phyloP scores from a whole-genome alignment of 2,329 filamentous ascomycete species.

The Clathrospora elynae region DNA sequence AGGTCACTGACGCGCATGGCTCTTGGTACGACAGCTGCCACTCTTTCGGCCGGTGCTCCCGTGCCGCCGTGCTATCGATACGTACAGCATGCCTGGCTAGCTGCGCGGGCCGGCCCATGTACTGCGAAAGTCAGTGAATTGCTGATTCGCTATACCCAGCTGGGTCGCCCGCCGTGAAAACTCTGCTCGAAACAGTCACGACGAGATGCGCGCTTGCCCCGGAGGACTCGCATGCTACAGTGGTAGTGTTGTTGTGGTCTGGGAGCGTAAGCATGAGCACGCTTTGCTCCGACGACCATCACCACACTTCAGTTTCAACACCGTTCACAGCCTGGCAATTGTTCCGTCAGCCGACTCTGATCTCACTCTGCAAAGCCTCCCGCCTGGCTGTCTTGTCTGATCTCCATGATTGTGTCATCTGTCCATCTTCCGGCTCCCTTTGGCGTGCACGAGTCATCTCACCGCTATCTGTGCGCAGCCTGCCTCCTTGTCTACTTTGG shows the following conservation, averaged over 20 bases:
- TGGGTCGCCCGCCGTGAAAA: slow-evolving; percentile 24
- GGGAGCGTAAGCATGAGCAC: slow-evolving; percentile 23
- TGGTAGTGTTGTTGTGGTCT: slow-evolving; percentile 5
- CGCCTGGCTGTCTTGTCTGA: slow-evolving; percentile 16
- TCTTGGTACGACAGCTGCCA: slow-evolving; percentile 33
- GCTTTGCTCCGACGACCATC: slow-evolving; percentile 3
- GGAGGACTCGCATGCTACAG: slow-evolving; percentile 6
- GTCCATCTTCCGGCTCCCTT: slow-evolving; percentile 36
- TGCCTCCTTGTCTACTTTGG: slow-evolving; percentile 32
- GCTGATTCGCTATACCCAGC: slow-evolving; percentile 30
- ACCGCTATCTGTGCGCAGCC: slow-evolving; percentile 35
- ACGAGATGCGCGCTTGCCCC: slow-evolving; percentile 17
- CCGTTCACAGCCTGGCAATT: slow-evolving; percentile 20
- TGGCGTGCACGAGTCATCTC: slow-evolving; percentile 45
- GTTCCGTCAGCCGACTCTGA: slow-evolving; percentile 36
- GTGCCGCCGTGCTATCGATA: slow-evolving; percentile 33
- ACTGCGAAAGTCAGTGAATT: slow-evolving; percentile 23
- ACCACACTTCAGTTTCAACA: slow-evolving; percentile 13
- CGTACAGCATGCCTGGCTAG: slow-evolving; percentile 26
- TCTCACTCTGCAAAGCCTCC: slow-evolving; percentile 18
- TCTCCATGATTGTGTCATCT: slow-evolving; percentile 41
- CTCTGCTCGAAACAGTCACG: slow-evolving; percentile 32
- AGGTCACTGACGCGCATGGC: slow-evolving; percentile 3
- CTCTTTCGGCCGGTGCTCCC: slow-evolving; percentile 23
- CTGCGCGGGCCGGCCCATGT: slow-evolving; percentile 42